Evolutionary conservation across 805 yeast genomes (phyloP), one percentile per base, ranked within the genome.

Genomic region (Cyberlindnera nakhonratchasimensis): DNA sequence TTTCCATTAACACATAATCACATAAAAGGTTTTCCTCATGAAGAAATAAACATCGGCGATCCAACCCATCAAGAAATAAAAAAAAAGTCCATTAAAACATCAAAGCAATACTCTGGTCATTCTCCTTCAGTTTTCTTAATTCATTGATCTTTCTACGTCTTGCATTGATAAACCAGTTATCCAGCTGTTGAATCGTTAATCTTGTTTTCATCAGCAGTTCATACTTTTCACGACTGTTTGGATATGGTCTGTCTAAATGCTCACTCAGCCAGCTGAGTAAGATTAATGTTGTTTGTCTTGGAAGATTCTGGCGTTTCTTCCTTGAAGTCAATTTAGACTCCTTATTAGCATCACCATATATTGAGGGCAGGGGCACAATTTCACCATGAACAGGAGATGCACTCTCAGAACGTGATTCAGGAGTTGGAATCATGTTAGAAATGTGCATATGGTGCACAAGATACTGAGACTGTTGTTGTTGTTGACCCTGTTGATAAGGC

Each of bases 131-230:
- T n/a, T 48, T 54, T 40, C 50, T 54, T 24, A 57, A 25, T 25
- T 53, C 50, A 17, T 39, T 48, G 17, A 86, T 75, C 57, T 83
- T 81, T 47, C 96, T 68, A 53, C 95, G 71, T 53, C 96, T 75
- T 2, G 93, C 95, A 58, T 86, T 86, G 59, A 86, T 86, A 55
- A 86, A 86, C 96, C 96, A 86, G 57, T 86, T 86, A 49, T 84
- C 77, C 43, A 86, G 69, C 61, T 86, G 96, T 49, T 84, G 87
- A 59, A 82, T 79, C 42, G 86, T 83, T 58, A 86, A 71, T 3
- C 91, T 89, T 0, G 96, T 86, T 57, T 75, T 71, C 54, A 70
- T 64, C 71, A 84, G 75, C 49, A 86, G 65, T 58, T 78, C 81
- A 47, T 75, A 73, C 66, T 86, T 86, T 55, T 86, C 95, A 43